Evolutionary conservation across 257 asterid genomes (phyloP).

Genomic region (Solanum sejunctum): DNA sequence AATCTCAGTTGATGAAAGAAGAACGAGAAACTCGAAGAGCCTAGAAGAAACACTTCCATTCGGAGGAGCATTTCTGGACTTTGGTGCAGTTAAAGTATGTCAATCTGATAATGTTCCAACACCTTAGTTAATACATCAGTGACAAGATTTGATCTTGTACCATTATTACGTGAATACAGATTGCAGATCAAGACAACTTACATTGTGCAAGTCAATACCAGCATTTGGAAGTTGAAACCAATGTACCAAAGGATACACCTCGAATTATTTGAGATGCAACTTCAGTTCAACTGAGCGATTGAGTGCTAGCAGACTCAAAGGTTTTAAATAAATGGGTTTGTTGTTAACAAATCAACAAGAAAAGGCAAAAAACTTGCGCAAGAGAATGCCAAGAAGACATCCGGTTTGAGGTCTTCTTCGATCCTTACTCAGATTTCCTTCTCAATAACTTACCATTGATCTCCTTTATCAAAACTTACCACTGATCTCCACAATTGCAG

Average conservation of each 20-base stretch:
- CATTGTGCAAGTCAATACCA: slow-evolving; percentile 21
- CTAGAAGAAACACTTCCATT: slow-evolving; percentile 29
- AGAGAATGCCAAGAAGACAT: not conserved
- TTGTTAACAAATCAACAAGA: not conserved
- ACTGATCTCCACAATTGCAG: slow-evolving; percentile 52
- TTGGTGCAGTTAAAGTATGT: slow-evolving; percentile 37
- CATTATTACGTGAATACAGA: slow-evolving; percentile 9
- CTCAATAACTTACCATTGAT: slow-evolving; percentile 7
- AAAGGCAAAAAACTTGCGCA: not conserved
- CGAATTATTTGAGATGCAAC: not conserved
- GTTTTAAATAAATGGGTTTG: not conserved
- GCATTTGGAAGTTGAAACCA: slow-evolving; percentile 17
- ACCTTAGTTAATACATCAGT: slow-evolving; percentile 32
- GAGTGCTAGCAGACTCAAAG: not conserved
- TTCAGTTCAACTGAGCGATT: not conserved
- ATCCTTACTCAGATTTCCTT: not conserved
- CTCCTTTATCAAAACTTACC: slow-evolving; percentile 10
- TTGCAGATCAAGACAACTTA: slow-evolving; percentile 4
- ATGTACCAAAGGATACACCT: slow-evolving; percentile 33
- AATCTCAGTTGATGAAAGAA: slow-evolving; percentile 18
- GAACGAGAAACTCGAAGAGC: slow-evolving; percentile 24
- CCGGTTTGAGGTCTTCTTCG: not conserved
- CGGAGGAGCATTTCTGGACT: slow-evolving; percentile 38
- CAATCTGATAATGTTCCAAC: slow-evolving; percentile 13
- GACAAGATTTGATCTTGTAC: slow-evolving; percentile 8